Evolutionary conservation across 768 basidiomycete genomes (phyloP).

Genomic region (Boletus barrowsii): DNA sequence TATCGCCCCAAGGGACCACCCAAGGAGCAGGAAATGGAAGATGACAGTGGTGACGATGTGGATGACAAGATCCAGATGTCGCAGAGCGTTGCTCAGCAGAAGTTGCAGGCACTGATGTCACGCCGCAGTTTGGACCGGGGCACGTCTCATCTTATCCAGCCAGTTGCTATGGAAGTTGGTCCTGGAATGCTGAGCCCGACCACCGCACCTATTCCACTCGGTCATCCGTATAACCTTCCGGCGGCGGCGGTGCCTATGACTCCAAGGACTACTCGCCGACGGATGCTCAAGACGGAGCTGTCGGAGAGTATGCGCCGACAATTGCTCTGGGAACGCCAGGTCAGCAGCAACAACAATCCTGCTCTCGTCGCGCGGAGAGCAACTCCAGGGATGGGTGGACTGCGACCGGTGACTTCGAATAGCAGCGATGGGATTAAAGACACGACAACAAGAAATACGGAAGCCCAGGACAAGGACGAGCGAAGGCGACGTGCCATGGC

Average conservation of each 20-base stretch:
- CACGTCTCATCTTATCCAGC: constrained; percentile 22
- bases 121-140: constrained; percentile 37
- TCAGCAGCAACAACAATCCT: constrained; percentile 49
- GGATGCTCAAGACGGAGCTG: constrained; percentile 83
- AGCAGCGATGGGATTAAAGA: constrained; percentile 19
- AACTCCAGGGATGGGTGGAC: constrained; percentile 26
- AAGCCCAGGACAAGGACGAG: constrained; percentile 39
- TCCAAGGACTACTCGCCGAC: constrained; percentile 79
- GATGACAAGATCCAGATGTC: constrained; percentile 56
- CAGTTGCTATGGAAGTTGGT: constrained; percentile 10
- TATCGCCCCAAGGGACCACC: constrained; percentile 69
- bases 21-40: constrained; percentile 63
- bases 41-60: constrained; percentile 51
- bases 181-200: constrained; percentile 27
- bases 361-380: constrained; percentile 34
- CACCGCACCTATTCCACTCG: constrained; percentile 56
- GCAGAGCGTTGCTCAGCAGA: constrained; percentile 67
- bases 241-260: constrained; percentile 65
- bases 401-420: constrained; percentile 35
- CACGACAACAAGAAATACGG: constrained; percentile 13
- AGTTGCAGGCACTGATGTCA: constrained; percentile 54
- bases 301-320: constrained; percentile 81
- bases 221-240: constrained; percentile 72
- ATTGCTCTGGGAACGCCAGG: constrained; percentile 76
- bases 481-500: constrained; percentile 46